A percentile compares a stretch with the other conserved stretches of the same genome.
phyloP scores from a whole-genome alignment of 192 early-diverging fungal genomes.

The Lobosporangium transversale region DNA sequence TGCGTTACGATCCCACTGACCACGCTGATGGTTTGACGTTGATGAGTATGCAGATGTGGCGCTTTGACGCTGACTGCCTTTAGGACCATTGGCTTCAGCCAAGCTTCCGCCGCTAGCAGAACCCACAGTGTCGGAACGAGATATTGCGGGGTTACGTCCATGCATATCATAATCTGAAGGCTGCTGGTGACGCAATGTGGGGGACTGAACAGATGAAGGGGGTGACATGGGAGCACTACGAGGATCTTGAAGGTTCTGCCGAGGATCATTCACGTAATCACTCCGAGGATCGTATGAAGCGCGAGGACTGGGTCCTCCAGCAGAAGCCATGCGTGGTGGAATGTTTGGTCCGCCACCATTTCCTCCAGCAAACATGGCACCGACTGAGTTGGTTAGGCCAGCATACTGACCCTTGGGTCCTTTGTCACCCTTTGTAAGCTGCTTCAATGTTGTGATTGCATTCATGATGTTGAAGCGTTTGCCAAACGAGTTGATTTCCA shows the following conservation, averaged over 20 bases:
- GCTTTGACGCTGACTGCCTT: constrained; percentile 37
- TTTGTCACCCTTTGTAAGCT: constrained; percentile 30
- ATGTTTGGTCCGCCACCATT: constrained; percentile 27
- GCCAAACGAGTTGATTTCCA: constrained; percentile 72
- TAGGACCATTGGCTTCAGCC: constrained; percentile 6
- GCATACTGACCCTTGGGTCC: constrained; percentile 1
- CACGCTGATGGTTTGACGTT: constrained; percentile 10
- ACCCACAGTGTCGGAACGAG: constrained; percentile 37
- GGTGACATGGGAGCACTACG: constrained; percentile 10
- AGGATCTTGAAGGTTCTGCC: constrained; percentile 24
- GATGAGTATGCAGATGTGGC: constrained; percentile 33
- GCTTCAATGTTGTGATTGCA: constrained; percentile 65
- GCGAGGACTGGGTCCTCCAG: constrained; percentile 13
- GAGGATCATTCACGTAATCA: constrained; percentile 26
- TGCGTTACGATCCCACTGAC: constrained; percentile 29
- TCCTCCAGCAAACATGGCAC: constrained; percentile 1
- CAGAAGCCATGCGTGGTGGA: constrained; percentile 37
- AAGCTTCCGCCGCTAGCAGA: constrained; percentile 35
- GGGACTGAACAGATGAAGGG: constrained; percentile 2
- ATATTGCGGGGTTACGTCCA: background rate
- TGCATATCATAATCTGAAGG: constrained; percentile 18
- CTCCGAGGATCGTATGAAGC: constrained; percentile 23
- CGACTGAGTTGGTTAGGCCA: background rate
- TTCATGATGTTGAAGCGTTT: constrained; percentile 75
- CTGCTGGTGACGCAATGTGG: constrained; percentile 1